phyloP scores from a whole-genome alignment of 2,329 filamentous ascomycete genomes.

The Sporothrix pseudoabietina region DNA sequence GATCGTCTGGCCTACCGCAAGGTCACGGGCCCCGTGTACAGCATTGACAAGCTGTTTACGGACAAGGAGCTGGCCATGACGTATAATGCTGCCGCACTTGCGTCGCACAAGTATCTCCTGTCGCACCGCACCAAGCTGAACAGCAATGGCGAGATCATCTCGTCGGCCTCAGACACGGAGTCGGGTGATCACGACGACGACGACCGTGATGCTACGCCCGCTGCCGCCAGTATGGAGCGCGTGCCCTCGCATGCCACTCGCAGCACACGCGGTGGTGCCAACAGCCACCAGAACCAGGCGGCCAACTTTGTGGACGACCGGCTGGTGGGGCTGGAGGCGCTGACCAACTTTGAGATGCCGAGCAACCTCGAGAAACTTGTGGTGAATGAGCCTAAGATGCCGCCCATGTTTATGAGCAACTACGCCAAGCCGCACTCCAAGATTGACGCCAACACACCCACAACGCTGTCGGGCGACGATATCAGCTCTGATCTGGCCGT shows the following conservation, averaged over 20 bases:
- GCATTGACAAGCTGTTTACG: constrained; percentile 70
- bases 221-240: constrained; percentile 62
- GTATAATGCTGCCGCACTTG: constrained; percentile 64
- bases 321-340: constrained; percentile 61
- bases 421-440: constrained; percentile 61
- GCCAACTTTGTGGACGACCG: constrained; percentile 59
- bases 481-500: constrained; percentile 58
- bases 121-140: constrained; percentile 57
- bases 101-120: constrained; percentile 63
- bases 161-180: constrained; percentile 57
- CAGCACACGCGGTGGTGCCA: constrained; percentile 60
- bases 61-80: constrained; percentile 69
- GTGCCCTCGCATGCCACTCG: constrained; percentile 65
- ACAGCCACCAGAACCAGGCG: constrained; percentile 44
- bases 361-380: constrained; percentile 61
- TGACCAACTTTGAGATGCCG: constrained; percentile 61
- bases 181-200: constrained; percentile 56
- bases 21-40: constrained; percentile 63
- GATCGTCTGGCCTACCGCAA: constrained; percentile 59
- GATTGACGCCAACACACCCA: constrained; percentile 59
- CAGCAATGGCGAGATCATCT: constrained; percentile 53
- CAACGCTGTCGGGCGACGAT: constrained; percentile 54
- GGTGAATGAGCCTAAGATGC: constrained; percentile 60
- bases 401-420: constrained; percentile 58
- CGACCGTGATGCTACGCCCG: constrained; percentile 44